Percentiles rank a stretch among this genome's conserved stretches.
phyloP scores from a whole-genome alignment of 2,329 filamentous ascomycete species.

The Colletotrichum ledebouriae region DNA sequence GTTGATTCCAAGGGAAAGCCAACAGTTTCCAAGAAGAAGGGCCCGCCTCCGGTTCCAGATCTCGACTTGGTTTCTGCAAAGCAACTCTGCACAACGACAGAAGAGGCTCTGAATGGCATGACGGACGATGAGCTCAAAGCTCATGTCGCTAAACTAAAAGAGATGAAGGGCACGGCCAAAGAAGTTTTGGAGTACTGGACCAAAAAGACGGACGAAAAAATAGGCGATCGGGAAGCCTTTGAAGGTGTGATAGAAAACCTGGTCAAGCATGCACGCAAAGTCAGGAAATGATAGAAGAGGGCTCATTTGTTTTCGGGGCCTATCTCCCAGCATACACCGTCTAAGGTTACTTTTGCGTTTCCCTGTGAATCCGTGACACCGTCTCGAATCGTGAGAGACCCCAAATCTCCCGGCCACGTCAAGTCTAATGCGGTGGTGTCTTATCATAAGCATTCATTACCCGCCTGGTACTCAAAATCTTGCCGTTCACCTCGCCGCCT shows the following conservation, averaged over 20 bases:
- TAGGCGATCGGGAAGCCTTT: constrained; percentile 92
- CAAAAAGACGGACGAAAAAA: constrained; percentile 84
- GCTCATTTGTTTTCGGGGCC: constrained; percentile 37
- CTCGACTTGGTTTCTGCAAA: constrained; percentile 84
- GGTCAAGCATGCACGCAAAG: constrained; percentile 89
- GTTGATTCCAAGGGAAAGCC: constrained; percentile 71
- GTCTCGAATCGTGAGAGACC: constrained; percentile 22
- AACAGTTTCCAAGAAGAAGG: constrained; percentile 59
- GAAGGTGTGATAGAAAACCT: constrained; percentile 97
- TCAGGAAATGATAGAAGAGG: constrained; percentile 72
- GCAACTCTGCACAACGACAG: constrained; percentile 85
- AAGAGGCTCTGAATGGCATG: constrained; percentile 84
- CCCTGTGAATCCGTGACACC: constrained; percentile 26
- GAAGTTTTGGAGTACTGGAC: constrained; percentile 91
- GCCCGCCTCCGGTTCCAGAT: constrained; percentile 77
- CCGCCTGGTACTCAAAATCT: constrained; percentile 38
- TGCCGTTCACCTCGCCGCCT: constrained; percentile 15
- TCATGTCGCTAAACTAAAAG: constrained; percentile 79
- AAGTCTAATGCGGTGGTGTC: constrained; percentile 31
- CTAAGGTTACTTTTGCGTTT: constrained; percentile 29
- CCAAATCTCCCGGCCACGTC: constrained; percentile 23
- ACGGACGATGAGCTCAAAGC: constrained; percentile 80
- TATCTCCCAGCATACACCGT: constrained; percentile 41
- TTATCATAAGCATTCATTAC: constrained; percentile 41
- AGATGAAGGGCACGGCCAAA: constrained; percentile 78